Base-by-base conservation (phyloP, 768 basidiomycete species). In the Pisolithus albus region DNA sequence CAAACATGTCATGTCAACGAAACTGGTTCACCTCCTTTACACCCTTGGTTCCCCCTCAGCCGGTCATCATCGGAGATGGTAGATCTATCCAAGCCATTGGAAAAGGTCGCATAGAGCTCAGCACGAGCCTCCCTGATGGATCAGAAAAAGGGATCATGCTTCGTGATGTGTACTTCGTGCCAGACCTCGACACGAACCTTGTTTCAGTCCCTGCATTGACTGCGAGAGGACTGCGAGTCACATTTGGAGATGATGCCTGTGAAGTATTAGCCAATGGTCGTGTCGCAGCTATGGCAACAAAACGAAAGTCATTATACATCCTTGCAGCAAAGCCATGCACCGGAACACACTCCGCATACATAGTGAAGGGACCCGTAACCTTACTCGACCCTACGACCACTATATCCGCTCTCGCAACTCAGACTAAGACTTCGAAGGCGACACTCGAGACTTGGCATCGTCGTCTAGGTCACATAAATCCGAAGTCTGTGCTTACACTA, bases 151-250 rank as follows among this genome's bases (percentile, higher is more conserved):
- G 9, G n/a, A 54, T 38, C 3, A 26, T 61, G 3, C 19, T 54
- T 7, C 13, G 19, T 7, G 42, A 53, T 19, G 24, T 53, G 8
- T 53, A 53, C 7, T 49, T 45, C n/a, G n/a, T 53, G 1, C 43
- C 52, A 23, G 42, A 49, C 4, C 42, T 53, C 10, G 47, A 54
- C 32, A 40, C 10, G 7, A 62, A 64, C 45, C 54, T 62, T 1
- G 34, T 62, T 15, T 62, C 58, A 13, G 58, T 62, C 30, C 49
- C 59, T 7, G 44, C 42, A 1, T 50, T 62, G 23, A 44, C 52
- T 3, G 13, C 23, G 2, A 40, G 41, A 16, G 34, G 32, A 7
- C 24, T 50, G 9, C 7, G 15, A 18, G 24, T 47, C 13, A 10
- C 19, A 5, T 45, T 48, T 10, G 16, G 26, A 3, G 18, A 47